A percentile compares a stretch with the other conserved stretches of the same genome.
These are phyloP conservation scores for Phialophora tarda DNA, from an alignment of 2,329 filamentous ascomycete genomes.

Conservation along the genomic window DNA sequence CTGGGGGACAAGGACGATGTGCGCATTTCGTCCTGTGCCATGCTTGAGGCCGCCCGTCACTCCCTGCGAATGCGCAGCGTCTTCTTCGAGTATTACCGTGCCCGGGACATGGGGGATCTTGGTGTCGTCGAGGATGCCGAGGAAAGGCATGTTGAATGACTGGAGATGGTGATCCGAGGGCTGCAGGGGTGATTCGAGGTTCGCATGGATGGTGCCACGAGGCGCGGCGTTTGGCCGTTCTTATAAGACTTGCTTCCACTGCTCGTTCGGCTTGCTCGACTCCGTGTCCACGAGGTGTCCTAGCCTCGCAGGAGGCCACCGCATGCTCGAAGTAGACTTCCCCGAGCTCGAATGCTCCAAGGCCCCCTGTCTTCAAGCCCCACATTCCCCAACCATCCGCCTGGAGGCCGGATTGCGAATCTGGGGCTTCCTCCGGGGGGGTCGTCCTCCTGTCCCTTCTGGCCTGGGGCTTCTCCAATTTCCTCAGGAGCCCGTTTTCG, in stretches of 20 bases:
- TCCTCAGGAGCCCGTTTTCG: background rate
- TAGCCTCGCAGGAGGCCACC: background rate
- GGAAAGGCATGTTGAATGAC: slow-evolving; percentile 13
- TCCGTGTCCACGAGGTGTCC: background rate
- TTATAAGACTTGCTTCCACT: background rate
- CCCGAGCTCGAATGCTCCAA: background rate
- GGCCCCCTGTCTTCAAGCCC: background rate
- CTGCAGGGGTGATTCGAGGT: background rate
- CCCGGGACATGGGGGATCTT: slow-evolving; percentile 44
- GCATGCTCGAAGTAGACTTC: background rate
- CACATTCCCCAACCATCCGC: background rate
- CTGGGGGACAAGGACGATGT: slow-evolving; percentile 45
- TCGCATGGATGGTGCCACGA: background rate
- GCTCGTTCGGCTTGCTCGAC: background rate
- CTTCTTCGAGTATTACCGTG: slow-evolving; percentile 41
- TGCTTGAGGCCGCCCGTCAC: slow-evolving; percentile 29
- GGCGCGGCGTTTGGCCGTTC: slow-evolving; percentile 1
- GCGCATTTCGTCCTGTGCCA: slow-evolving; percentile 29
- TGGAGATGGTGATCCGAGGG: slow-evolving; percentile 11
- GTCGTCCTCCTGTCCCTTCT: background rate
- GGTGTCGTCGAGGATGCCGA: slow-evolving; percentile 36
- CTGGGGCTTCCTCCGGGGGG: background rate
- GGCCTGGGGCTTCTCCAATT: background rate
- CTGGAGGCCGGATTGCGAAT: background rate
- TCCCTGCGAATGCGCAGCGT: slow-evolving; percentile 22